A percentile compares a stretch with the other conserved stretches of the same genome.
Conservation (phyloP, 768 basidiomycete species). For the Obba rivulosa region DNA sequence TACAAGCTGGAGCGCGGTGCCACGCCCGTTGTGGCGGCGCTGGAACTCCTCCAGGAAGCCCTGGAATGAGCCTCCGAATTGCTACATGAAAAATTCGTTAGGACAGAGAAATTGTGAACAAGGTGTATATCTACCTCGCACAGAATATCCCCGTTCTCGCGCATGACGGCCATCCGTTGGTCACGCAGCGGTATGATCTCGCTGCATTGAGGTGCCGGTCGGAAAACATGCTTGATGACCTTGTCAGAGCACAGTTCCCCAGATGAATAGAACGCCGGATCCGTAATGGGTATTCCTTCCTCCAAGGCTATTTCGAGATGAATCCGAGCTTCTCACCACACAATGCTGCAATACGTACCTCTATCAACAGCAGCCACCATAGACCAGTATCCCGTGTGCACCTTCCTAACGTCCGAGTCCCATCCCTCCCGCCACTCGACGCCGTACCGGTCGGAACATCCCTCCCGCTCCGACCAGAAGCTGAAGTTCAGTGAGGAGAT, state of each 20-base stretch:
- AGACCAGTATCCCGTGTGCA: slow-evolving; percentile 86
- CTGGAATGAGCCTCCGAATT: slow-evolving; percentile 66
- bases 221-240: slow-evolving; percentile 64
- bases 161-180: slow-evolving; percentile 72
- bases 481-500: slow-evolving; percentile 84
- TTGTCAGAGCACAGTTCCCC: slow-evolving; percentile 64
- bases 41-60: slow-evolving; percentile 63
- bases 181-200: slow-evolving; percentile 67
- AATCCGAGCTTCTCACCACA: slow-evolving; percentile 3
- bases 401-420: slow-evolving; percentile 40
- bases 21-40: slow-evolving; percentile 40
- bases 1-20: slow-evolving; percentile 71
- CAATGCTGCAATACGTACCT: slow-evolving; percentile 39
- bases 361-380: slow-evolving; percentile 78
- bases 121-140: slow-evolving; percentile 46
- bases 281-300: slow-evolving; percentile 69
- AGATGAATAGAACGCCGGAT: slow-evolving; percentile 76
- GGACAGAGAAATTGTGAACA: neutral
- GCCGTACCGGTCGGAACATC: slow-evolving; percentile 57
- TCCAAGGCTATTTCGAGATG: slow-evolving; percentile 55
- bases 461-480: slow-evolving; percentile 79
- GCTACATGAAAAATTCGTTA: slow-evolving; percentile 31
- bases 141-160: slow-evolving; percentile 70
- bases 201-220: slow-evolving; percentile 45
- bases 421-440: slow-evolving; percentile 75